A percentile compares a stretch with the other conserved stretches of the same genome.
Evolutionary conservation across 139 green algal species (phyloP).

Genomic region (Coelastrella sp.): DNA sequence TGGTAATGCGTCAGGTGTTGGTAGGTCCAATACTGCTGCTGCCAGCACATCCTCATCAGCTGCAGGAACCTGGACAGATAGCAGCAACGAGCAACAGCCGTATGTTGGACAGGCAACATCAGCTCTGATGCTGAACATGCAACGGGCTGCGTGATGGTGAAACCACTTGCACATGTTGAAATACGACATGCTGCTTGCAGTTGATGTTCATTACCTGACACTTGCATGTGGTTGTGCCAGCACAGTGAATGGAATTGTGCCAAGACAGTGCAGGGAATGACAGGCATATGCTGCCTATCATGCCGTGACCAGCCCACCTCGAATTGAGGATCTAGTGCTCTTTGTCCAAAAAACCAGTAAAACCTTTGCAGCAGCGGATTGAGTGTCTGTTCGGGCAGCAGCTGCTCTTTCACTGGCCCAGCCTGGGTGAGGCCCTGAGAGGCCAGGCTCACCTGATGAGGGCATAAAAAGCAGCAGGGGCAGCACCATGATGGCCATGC

Average conservation of each 20-base stretch:
- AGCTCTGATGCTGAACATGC: too few species aligned
- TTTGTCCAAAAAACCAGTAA: constrained; percentile 26
- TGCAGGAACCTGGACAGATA: constrained; percentile 15
- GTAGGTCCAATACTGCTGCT: constrained; percentile 42
- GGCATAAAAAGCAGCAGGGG: neutral
- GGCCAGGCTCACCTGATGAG: neutral
- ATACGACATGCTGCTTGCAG: neutral
- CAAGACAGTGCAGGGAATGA: neutral
- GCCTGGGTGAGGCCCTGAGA: neutral
- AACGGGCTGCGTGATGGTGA: too few species aligned
- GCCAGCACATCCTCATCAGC: constrained; percentile 27
- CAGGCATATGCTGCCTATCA: neutral
- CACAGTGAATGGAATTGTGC: neutral
- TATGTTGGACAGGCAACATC: neutral
- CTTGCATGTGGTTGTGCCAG: neutral
- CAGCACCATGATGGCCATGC: neutral
- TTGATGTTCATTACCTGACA: neutral
- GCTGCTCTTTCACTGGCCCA: neutral
- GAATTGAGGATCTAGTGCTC: constrained; percentile 6
- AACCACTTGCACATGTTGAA: too few species aligned
- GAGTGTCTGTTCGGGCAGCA: constrained; percentile 36
- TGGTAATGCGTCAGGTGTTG: neutral
- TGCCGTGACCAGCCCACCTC: neutral
- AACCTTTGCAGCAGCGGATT: constrained; percentile 42
- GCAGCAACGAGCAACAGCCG: neutral